Evolutionary conservation across 2,329 filamentous ascomycete genomes (phyloP).

Genomic region (Xylariomycetidae sp.): DNA sequence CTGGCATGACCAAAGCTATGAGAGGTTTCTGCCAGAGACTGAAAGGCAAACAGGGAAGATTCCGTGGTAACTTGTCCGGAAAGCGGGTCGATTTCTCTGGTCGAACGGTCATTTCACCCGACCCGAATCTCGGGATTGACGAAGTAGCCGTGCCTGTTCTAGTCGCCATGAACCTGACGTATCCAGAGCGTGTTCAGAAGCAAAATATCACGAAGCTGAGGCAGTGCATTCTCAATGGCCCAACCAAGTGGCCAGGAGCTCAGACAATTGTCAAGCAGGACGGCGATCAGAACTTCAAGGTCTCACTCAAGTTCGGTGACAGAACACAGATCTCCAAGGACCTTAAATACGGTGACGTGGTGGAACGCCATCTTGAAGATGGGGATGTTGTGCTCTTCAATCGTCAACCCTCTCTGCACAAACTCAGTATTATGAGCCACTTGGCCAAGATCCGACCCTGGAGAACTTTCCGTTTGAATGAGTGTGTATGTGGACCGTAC

Average conservation of each 20-base stretch:
- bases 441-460: conserved; percentile 89
- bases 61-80: conserved; percentile 92
- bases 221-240: conserved; percentile 69
- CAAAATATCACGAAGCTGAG: conserved; percentile 83
- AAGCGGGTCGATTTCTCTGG: conserved; percentile 99
- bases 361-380: conserved; percentile 92
- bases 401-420: conserved; percentile 94
- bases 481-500: conserved; percentile 97
- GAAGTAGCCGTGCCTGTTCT: conserved; percentile 87
- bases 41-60: conserved; percentile 96
- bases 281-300: conserved; percentile 54
- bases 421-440: conserved; percentile 97
- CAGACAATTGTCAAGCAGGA: conserved; percentile 73
- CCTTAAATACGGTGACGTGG: conserved; percentile 77
- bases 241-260: conserved; percentile 79
- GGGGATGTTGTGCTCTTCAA: conserved; percentile 97
- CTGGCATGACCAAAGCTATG: conserved; percentile 81
- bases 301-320: conserved; percentile 71
- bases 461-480: conserved; percentile 93
- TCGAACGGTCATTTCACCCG: conserved; percentile 93
- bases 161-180: conserved; percentile 95
- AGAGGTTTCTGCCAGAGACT: conserved; percentile 91
- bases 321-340: conserved; percentile 66
- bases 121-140: conserved; percentile 89
- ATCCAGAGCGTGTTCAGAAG: conserved; percentile 80